A percentile compares a stretch with the other conserved stretches of the same genome.
Conservation (phyloP, 2,329 filamentous ascomycete species). For the Diaporthe australafricana region DNA sequence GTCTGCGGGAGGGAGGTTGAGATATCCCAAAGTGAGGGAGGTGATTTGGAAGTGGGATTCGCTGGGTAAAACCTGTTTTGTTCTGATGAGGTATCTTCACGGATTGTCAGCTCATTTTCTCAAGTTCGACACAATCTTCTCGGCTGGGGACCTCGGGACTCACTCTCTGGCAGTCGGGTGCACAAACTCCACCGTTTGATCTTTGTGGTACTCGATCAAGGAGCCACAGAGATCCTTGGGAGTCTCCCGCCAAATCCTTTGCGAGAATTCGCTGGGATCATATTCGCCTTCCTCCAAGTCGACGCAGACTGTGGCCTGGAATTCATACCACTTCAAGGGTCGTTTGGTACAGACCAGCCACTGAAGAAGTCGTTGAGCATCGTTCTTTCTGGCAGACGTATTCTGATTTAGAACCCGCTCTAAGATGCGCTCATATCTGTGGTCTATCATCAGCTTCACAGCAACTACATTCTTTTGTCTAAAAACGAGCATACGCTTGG, state of each 20-base stretch:
- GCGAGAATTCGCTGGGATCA: neutral
- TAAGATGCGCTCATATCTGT: neutral
- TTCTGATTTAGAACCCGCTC: neutral
- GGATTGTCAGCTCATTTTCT: neutral
- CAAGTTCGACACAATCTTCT: neutral
- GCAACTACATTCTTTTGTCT: neutral
- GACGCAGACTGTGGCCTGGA: neutral
- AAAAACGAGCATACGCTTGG: neutral
- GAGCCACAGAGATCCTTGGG: neutral
- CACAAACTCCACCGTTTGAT: neutral
- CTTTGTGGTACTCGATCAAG: neutral
- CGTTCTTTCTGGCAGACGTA: neutral
- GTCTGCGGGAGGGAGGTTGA: neutral
- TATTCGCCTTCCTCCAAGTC: neutral
- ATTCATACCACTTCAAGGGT: neutral
- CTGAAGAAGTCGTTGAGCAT: neutral
- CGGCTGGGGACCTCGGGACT: neutral
- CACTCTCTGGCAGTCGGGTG: neutral
- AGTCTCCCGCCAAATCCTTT: neutral
- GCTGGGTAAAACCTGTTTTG: neutral
- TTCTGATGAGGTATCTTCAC: neutral
- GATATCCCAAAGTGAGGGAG: neutral
- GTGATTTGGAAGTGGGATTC: neutral
- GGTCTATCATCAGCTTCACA: neutral
- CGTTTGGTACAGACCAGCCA: neutral